These are phyloP conservation scores for Neoboletus magnificus DNA, from an alignment of 768 basidiomycete species.

Conservation along the genomic window DNA sequence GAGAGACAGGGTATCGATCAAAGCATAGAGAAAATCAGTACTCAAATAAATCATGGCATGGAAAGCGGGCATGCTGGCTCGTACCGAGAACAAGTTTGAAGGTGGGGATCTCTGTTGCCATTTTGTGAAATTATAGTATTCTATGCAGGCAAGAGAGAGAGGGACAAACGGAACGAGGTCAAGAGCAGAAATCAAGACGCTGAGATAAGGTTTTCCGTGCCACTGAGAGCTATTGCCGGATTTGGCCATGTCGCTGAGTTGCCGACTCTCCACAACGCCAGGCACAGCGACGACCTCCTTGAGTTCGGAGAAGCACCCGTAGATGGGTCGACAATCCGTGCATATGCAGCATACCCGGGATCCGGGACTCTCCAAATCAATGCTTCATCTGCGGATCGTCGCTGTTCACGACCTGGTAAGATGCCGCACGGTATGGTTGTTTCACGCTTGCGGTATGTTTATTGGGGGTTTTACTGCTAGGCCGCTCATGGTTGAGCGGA, in stretches of 20 bases:
- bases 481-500: not conserved
- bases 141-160: slow-evolving; percentile 20
- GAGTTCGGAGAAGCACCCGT: not conserved
- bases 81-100: slow-evolving; percentile 99
- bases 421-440: not conserved
- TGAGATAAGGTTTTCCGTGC: slow-evolving; percentile 38
- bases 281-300: not conserved
- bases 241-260: slow-evolving; percentile 20
- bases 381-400: too few species aligned
- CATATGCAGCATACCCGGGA: not conserved
- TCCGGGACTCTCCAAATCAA: not conserved
- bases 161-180: slow-evolving; percentile 22
- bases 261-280: not conserved
- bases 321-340: not conserved
- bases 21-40: slow-evolving; percentile 30
- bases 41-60: slow-evolving; percentile 7
- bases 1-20: slow-evolving; percentile 50
- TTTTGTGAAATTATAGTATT: slow-evolving; percentile 30
- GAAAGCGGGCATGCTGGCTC: slow-evolving; percentile 26
- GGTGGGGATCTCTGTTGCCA: slow-evolving; percentile 59
- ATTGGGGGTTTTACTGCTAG: not conserved
- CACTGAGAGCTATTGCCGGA: slow-evolving; percentile 24
- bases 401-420: not conserved
- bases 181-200: slow-evolving; percentile 33
- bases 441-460: not conserved